phyloP scores from a whole-genome alignment of 1,284 basidiomycete species.

The Papiliotrema laurentii region DNA sequence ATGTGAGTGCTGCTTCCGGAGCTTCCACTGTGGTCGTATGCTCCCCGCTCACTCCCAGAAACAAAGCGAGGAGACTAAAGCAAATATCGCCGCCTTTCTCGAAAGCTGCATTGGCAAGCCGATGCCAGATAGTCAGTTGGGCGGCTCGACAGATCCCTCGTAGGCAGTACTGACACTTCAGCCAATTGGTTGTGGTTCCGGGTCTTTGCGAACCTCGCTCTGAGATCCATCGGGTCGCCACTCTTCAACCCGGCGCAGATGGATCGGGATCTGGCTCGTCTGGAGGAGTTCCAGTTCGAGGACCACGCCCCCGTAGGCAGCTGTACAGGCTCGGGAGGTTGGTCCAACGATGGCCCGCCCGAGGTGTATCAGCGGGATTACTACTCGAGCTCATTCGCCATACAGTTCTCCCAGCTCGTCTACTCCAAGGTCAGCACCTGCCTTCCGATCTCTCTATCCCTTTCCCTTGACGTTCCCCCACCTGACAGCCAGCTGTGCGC shows the following conservation, averaged over 20 bases:
- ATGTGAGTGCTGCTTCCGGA: constrained; percentile 33
- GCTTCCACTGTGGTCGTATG: not conserved
- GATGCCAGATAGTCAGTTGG: constrained; percentile 48
- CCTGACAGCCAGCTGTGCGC: constrained; percentile 50
- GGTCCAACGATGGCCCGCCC: constrained; percentile 71
- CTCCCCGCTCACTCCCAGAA: constrained; percentile 27
- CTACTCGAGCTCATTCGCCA: constrained; percentile 73
- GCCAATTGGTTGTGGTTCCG: constrained; percentile 80
- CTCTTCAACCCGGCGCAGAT: constrained; percentile 60
- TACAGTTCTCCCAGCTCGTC: constrained; percentile 67
- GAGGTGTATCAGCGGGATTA: constrained; percentile 74
- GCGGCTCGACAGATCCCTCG: constrained; percentile 53
- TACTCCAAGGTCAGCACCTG: constrained; percentile 60
- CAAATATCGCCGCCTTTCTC: constrained; percentile 62
- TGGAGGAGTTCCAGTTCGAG: constrained; percentile 71
- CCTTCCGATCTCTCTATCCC: not conserved
- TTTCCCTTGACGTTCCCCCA: not conserved
- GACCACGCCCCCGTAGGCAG: constrained; percentile 46
- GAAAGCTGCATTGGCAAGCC: constrained; percentile 68
- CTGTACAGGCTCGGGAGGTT: constrained; percentile 50
- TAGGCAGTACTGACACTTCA: constrained; percentile 10
- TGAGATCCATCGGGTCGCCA: constrained; percentile 59
- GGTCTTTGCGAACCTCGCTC: constrained; percentile 70
- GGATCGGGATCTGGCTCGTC: constrained; percentile 67
- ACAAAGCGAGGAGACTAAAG: constrained; percentile 55